These are phyloP conservation scores for Ophiocordyceps camponoti-leonardi DNA, from an alignment of 2,329 filamentous ascomycete genomes.

Conservation along the genomic window DNA sequence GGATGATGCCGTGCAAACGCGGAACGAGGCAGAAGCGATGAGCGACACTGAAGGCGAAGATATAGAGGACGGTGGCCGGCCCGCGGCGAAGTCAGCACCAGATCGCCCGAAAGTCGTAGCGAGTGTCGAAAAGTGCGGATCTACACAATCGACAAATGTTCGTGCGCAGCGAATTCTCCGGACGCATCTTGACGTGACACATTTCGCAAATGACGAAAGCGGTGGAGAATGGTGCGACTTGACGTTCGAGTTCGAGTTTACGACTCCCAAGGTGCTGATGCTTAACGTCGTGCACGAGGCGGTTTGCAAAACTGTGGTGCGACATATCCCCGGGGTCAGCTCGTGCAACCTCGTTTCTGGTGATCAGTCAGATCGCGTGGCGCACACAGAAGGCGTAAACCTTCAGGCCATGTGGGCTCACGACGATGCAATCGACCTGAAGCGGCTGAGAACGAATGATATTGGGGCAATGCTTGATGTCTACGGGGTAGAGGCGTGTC, in stretches of 20 bases:
- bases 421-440: constrained; percentile 68
- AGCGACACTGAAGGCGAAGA: constrained; percentile 28
- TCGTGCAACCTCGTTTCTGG: constrained; percentile 52
- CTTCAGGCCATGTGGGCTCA: constrained; percentile 81
- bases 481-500: constrained; percentile 89
- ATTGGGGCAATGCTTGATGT: constrained; percentile 68
- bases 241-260: constrained; percentile 64
- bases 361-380: constrained; percentile 30
- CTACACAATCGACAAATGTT: constrained; percentile 22
- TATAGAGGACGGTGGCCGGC: constrained; percentile 31
- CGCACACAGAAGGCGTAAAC: constrained; percentile 76
- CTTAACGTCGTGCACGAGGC: constrained; percentile 76
- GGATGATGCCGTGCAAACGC: constrained; percentile 56
- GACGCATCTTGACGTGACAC: constrained; percentile 47
- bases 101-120: constrained; percentile 18
- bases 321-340: constrained; percentile 65
- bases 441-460: constrained; percentile 81
- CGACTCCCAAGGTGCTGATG: constrained; percentile 81
- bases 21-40: constrained; percentile 12
- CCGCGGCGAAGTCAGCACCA: constrained; percentile 7
- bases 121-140: constrained; percentile 21
- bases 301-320: constrained; percentile 63
- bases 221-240: constrained; percentile 62
- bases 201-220: constrained; percentile 65
- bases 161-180: constrained; percentile 49